These are phyloP conservation scores for Boletus subparvulus DNA, from an alignment of 768 basidiomycete species.

Conservation along the genomic window DNA sequence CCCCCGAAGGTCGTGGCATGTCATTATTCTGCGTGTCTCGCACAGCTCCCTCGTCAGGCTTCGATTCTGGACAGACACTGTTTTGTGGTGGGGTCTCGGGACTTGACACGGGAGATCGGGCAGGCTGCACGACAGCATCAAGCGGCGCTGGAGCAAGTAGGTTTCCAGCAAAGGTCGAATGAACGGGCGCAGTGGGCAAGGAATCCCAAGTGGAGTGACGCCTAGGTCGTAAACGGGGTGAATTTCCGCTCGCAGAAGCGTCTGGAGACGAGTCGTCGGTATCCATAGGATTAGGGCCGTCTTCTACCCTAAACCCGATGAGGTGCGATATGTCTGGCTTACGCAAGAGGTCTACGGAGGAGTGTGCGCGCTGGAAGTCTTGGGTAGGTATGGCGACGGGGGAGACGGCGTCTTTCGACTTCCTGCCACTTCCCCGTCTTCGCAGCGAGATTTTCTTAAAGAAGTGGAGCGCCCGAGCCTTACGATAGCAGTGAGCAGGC, in stretches of 20 bases:
- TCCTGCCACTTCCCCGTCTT: slow-evolving; percentile 32
- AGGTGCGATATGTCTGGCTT: slow-evolving; percentile 26
- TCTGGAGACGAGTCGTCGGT: slow-evolving; percentile 34
- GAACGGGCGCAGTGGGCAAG: slow-evolving; percentile 3
- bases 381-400: slow-evolving; percentile 24
- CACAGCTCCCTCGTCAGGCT: slow-evolving; percentile 2
- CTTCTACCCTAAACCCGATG: slow-evolving; percentile 24
- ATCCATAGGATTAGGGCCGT: slow-evolving; percentile 27
- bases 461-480: slow-evolving; percentile 39
- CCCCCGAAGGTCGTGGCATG: slow-evolving; percentile 14
- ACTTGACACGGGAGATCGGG: background rate
- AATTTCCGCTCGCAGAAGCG: slow-evolving; percentile 24
- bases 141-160: slow-evolving; percentile 15
- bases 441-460: slow-evolving; percentile 38
- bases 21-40: slow-evolving; percentile 12
- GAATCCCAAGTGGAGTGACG: slow-evolving; percentile 27
- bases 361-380: slow-evolving; percentile 28
- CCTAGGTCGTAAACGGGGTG: slow-evolving; percentile 19
- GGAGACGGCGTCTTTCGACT: slow-evolving; percentile 28
- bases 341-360: slow-evolving; percentile 35
- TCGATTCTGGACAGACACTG: background rate
- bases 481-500: slow-evolving; percentile 1
- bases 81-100: slow-evolving; percentile 9
- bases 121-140: slow-evolving; percentile 8
- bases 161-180: slow-evolving; percentile 12